Base-by-base conservation (phyloP, 352 stramenopile genomes). In the Globisporangium canariense region DNA sequence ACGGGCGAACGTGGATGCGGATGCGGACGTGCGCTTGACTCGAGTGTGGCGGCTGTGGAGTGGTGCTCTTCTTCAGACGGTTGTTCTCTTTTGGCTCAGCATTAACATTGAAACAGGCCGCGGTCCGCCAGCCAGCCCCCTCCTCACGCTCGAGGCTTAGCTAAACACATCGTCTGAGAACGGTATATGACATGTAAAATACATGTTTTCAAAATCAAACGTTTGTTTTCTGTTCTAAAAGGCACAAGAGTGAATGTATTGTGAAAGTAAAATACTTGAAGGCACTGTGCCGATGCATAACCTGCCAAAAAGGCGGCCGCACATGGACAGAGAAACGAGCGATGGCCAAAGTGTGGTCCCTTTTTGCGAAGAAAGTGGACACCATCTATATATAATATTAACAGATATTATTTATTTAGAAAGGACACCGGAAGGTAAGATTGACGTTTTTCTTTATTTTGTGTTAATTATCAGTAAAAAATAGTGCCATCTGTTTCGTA, bases 21-120 rank as follows among this genome's bases (percentile, higher is more conserved):
- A 25, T 25, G 25, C 20, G n/a, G 22, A 53, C 47, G 47, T 36
- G 47, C 32, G 28, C n/a, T n/a, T 34, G 46, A 40, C n/a, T 53
- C 20, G 20, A 16, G 46, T 32, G 25, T 28, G 4, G 32, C 32
- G 32, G 32, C 32, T 36, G 4, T 5, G 32, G 4, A 4, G 2
- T 32, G 28, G 30, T 38, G 49, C 49, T 55, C 25, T 55, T 55
- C 49, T 55, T 55, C 50, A 56, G 46, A 52, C 46, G 46, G 46
- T 52, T 52, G 50, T 56, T 36, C 30, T 56, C 30, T 40, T 22
- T 36, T 56, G 28, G 18, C 46, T 30, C 46, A 52, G n/a, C n/a
- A 14, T 30, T 8, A 47, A 22, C 14, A 47, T 32, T 25, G 18
- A 51, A 22, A 51, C 14, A n/a, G 41, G 14, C 41, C 4, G 41